Percentiles rank a stretch among this genome's conserved stretches.
These are phyloP conservation scores for Salix brachista DNA, from an alignment of 345 rosid genomes.

Conservation along the genomic window DNA sequence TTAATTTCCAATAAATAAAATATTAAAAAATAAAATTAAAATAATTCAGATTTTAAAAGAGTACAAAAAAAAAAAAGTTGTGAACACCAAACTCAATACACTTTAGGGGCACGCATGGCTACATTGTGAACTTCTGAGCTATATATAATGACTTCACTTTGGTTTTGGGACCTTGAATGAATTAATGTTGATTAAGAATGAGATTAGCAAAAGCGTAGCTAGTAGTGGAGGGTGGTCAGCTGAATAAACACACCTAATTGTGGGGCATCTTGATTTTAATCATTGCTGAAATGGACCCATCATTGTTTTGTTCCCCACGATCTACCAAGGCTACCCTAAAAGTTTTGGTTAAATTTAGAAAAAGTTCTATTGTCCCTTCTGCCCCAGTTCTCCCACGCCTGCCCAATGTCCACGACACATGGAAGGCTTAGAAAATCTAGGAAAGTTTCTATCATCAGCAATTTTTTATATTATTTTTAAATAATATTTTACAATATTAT, in stretches of 20 bases:
- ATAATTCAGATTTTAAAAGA: too few relatives aligned
- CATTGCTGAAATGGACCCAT: conserved; percentile 39
- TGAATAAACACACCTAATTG: conserved; percentile 29
- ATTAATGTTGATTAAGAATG: conserved; percentile 1
- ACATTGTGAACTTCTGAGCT: too few relatives aligned
- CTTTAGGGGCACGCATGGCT: too few relatives aligned
- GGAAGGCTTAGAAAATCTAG: not conserved
- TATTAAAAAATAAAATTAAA: too few relatives aligned
- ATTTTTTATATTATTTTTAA: too few relatives aligned
- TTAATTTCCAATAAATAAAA: too few relatives aligned
- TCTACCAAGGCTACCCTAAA: conserved; percentile 15
- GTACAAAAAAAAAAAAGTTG: too few relatives aligned
- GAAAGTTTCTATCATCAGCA: not conserved
- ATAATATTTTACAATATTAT: too few relatives aligned
- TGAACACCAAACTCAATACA: too few relatives aligned
- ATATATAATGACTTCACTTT: not conserved
- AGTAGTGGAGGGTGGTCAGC: conserved; percentile 15
- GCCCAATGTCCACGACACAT: not conserved
- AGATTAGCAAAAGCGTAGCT: not conserved
- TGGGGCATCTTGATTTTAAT: conserved; percentile 25
- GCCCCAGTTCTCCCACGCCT: not conserved
- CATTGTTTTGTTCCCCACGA: conserved; percentile 54
- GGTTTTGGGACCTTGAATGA: not conserved
- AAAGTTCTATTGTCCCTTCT: not conserved
- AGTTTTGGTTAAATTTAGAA: conserved; percentile 2